Evolutionary conservation across 2,329 filamentous ascomycete species (phyloP).

Genomic region (Aspergillus fructus): DNA sequence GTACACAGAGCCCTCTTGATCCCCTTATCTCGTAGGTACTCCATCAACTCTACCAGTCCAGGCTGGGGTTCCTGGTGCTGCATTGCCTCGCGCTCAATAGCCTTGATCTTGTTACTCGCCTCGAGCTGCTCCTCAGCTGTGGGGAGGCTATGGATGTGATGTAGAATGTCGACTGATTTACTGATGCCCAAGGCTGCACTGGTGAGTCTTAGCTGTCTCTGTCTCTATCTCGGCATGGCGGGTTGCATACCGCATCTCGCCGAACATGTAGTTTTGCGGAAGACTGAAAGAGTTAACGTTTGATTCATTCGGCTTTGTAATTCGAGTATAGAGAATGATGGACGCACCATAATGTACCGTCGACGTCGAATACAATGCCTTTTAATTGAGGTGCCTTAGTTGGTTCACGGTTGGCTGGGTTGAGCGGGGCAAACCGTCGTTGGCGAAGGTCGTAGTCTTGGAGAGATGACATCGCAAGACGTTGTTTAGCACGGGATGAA

Average conservation of each 20-base stretch:
- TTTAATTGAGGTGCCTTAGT: constrained; percentile 47
- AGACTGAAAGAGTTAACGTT: constrained; percentile 52
- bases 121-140: constrained; percentile 55
- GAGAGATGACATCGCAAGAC: constrained; percentile 21
- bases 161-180: constrained; percentile 77
- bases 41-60: constrained; percentile 75
- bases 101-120: constrained; percentile 72
- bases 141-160: constrained; percentile 77
- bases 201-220: not conserved
- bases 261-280: constrained; percentile 95
- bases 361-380: constrained; percentile 83
- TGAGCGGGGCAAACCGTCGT: constrained; percentile 53
- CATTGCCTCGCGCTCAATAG: constrained; percentile 82
- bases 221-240: not conserved
- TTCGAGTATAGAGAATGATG: not conserved
- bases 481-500: not conserved
- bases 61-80: constrained; percentile 74
- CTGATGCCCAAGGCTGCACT: constrained; percentile 67
- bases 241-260: constrained; percentile 67
- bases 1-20: constrained; percentile 87
- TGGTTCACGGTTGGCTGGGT: constrained; percentile 28
- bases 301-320: not conserved
- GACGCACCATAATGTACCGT: constrained; percentile 83
- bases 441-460: constrained; percentile 26
- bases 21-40: constrained; percentile 67